Conservation (phyloP, 192 early-diverging fungal species). For the Rhizoclosmatium globosum region DNA sequence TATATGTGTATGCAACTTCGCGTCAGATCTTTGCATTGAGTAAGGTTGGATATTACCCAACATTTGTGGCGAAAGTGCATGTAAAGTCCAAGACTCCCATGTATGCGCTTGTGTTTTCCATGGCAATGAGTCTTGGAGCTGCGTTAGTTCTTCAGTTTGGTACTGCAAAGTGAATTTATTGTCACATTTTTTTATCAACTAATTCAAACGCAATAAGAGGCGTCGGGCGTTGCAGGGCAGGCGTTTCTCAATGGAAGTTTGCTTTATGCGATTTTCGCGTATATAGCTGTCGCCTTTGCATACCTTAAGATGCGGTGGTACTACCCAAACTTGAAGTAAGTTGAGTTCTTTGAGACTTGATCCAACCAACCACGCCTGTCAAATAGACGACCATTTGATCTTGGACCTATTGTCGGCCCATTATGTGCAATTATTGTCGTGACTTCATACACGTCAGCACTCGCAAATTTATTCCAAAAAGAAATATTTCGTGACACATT, state of each 20-base stretch:
- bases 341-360: too few species aligned
- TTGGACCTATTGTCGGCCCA: too few species aligned
- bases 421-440: too few species aligned
- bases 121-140: neutral
- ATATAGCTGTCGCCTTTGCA: neutral
- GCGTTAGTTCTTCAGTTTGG: neutral
- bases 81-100: neutral
- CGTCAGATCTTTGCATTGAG: constrained; percentile 1
- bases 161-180: too few species aligned
- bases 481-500: constrained; percentile 11
- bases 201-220: too few species aligned
- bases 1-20: neutral
- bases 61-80: neutral
- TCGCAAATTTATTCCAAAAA: too few species aligned
- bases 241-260: constrained; percentile 4
- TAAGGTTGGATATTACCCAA: constrained; percentile 7
- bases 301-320: neutral
- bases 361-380: too few species aligned
- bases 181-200: too few species aligned
- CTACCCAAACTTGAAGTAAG: constrained; percentile 2
- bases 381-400: constrained; percentile 16
- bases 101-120: neutral
- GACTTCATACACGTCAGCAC: too few species aligned
- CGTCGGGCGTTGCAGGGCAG: neutral
- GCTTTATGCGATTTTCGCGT: neutral